These are phyloP conservation scores for Isabelozyma heimii DNA, from an alignment of 805 yeast species.

Conservation along the genomic window DNA sequence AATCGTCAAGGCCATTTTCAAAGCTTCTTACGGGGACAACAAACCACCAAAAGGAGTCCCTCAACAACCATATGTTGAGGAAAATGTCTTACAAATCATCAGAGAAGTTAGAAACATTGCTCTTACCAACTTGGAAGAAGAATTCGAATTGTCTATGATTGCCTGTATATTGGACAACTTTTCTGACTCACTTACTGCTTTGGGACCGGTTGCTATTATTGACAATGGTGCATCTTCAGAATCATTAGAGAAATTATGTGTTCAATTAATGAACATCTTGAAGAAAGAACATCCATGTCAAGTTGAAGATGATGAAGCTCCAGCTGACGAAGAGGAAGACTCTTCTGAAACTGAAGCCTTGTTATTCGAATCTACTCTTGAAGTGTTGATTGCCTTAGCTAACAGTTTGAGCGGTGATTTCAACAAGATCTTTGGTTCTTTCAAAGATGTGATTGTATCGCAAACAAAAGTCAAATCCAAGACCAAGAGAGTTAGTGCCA, in stretches of 20 bases:
- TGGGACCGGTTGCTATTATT: slow-evolving; percentile 73
- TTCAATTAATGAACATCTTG: slow-evolving; percentile 67
- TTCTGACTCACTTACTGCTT: slow-evolving; percentile 60
- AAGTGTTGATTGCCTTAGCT: slow-evolving; percentile 76
- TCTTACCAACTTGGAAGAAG: slow-evolving; percentile 63
- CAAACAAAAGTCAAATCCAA: slow-evolving; percentile 59
- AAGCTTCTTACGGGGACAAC: slow-evolving; percentile 46
- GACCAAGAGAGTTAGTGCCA: slow-evolving; percentile 75
- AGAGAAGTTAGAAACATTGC: slow-evolving; percentile 67
- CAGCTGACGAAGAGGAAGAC: slow-evolving; percentile 54
- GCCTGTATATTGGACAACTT: slow-evolving; percentile 73
- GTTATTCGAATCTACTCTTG: slow-evolving; percentile 80
- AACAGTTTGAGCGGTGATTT: slow-evolving; percentile 79
- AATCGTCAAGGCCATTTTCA: slow-evolving; percentile 68
- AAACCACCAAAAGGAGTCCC: slow-evolving; percentile 65
- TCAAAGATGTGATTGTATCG: slow-evolving; percentile 60
- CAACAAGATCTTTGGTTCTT: slow-evolving; percentile 64
- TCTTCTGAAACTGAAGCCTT: slow-evolving; percentile 54
- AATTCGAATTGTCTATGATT: slow-evolving; percentile 81
- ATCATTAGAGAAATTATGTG: slow-evolving; percentile 63
- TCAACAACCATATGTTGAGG: slow-evolving; percentile 56
- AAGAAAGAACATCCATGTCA: slow-evolving; percentile 85
- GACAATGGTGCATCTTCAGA: slow-evolving; percentile 54
- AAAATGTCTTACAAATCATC: slow-evolving; percentile 55
- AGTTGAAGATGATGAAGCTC: slow-evolving; percentile 65